Percentiles rank a stretch among this genome's conserved stretches.
These are phyloP conservation scores for Heliophila coronopifolia DNA, from an alignment of 441 rosid genomes.

Conservation along the genomic window DNA sequence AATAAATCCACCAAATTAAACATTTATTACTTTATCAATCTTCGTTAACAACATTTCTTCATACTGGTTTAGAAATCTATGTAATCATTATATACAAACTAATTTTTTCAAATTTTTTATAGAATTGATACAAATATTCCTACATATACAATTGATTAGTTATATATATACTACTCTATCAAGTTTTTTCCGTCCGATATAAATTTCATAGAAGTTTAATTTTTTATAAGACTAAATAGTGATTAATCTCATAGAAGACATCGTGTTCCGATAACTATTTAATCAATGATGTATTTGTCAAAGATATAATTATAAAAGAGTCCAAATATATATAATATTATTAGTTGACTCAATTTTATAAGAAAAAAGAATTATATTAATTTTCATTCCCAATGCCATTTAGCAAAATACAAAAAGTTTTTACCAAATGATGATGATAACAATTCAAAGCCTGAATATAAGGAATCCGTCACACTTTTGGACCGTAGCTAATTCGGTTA, in stretches of 20 bases:
- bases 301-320: conserved; percentile 17
- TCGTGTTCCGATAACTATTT: conserved; percentile 11
- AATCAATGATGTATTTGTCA: conserved; percentile 15
- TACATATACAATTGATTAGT: background rate
- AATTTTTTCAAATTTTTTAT: background rate
- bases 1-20: conserved; percentile 8
- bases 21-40: background rate
- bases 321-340: conserved; percentile 12
- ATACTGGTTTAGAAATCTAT: conserved; percentile 11
- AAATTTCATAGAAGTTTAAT: background rate
- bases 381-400: conserved; percentile 72
- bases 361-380: conserved; percentile 16
- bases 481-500: conserved; percentile 9
- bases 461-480: conserved; percentile 26
- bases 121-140: background rate
- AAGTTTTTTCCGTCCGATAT: background rate
- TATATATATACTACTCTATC: background rate
- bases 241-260: background rate
- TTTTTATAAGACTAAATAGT: no score
- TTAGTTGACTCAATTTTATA: conserved; percentile 16
- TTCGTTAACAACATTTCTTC: no score
- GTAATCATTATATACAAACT: background rate
- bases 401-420: conserved; percentile 33
- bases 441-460: conserved; percentile 28
- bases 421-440: conserved; percentile 13